Evolutionary conservation across 805 yeast genomes (phyloP).

Genomic region (Ogataea populi-albae): DNA sequence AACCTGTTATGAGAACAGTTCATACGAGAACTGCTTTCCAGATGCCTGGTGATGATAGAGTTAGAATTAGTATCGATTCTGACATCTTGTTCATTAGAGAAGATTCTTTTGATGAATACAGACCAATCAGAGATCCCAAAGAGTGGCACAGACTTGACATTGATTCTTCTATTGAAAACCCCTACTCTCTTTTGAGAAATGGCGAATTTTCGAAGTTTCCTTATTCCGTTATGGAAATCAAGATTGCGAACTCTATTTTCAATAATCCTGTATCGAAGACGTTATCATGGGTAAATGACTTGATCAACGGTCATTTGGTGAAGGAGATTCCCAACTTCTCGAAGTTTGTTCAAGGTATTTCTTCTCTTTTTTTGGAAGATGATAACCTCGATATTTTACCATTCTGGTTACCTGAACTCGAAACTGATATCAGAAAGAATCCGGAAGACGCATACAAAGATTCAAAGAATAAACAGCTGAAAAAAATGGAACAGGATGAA

Average conservation of each 20-base stretch:
- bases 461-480: slow-evolving; percentile 51
- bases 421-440: slow-evolving; percentile 67
- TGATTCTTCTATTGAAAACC: slow-evolving; percentile 70
- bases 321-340: slow-evolving; percentile 94
- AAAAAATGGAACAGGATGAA: slow-evolving; percentile 41
- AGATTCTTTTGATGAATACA: slow-evolving; percentile 76
- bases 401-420: slow-evolving; percentile 92
- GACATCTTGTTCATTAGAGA: slow-evolving; percentile 86
- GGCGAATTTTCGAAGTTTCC: slow-evolving; percentile 88
- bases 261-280: slow-evolving; percentile 48
- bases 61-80: slow-evolving; percentile 86
- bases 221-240: slow-evolving; percentile 83
- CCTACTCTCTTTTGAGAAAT: slow-evolving; percentile 70
- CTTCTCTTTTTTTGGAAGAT: slow-evolving; percentile 82
- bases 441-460: slow-evolving; percentile 79
- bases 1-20: slow-evolving; percentile 83
- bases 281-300: slow-evolving; percentile 77
- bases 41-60: slow-evolving; percentile 95
- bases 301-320: slow-evolving; percentile 77
- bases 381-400: slow-evolving; percentile 89
- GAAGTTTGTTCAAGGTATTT: slow-evolving; percentile 89
- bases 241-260: slow-evolving; percentile 43
- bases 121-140: slow-evolving; percentile 86
- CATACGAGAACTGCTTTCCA: slow-evolving; percentile 95
- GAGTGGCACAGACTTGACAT: slow-evolving; percentile 93